Conservation (phyloP, 805 yeast genomes). For the Starmerella kuoi region DNA sequence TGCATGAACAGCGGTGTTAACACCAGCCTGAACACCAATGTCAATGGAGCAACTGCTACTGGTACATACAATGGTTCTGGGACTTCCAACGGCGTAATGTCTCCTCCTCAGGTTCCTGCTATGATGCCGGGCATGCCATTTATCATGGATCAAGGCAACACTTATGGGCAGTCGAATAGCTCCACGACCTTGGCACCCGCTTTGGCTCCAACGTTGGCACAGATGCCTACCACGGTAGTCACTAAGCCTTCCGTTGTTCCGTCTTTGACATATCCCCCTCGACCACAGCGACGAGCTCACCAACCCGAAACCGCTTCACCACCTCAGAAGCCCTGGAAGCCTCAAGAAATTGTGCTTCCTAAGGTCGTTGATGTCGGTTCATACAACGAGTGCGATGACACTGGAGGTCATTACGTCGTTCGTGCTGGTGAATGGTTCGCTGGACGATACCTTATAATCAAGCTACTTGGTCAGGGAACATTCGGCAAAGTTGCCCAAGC, state of each 20-base stretch:
- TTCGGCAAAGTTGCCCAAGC: conserved; percentile 84
- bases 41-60: neutral
- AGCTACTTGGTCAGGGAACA: conserved; percentile 80
- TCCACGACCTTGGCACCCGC: neutral
- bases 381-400: conserved; percentile 20
- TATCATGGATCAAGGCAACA: neutral
- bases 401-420: conserved; percentile 29
- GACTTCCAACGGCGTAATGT: neutral
- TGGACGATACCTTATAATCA: conserved; percentile 56
- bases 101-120: neutral
- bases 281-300: neutral
- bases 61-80: neutral
- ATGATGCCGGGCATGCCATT: conserved; percentile 3
- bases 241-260: conserved; percentile 1
- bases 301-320: too few species aligned
- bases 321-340: conserved; percentile 15
- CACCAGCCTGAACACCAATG: neutral
- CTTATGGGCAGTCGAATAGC: neutral
- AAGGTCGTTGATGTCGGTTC: conserved; percentile 19
- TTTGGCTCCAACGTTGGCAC: neutral
- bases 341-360: conserved; percentile 21
- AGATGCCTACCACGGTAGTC: neutral
- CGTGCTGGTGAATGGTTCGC: conserved; percentile 34
- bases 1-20: neutral
- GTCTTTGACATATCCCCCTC: conserved; percentile 1